A percentile compares a stretch with the other conserved stretches of the same genome.
Conservation (phyloP, 495 filamentous ascomycete genomes). For the Daldinia caldariorum region DNA sequence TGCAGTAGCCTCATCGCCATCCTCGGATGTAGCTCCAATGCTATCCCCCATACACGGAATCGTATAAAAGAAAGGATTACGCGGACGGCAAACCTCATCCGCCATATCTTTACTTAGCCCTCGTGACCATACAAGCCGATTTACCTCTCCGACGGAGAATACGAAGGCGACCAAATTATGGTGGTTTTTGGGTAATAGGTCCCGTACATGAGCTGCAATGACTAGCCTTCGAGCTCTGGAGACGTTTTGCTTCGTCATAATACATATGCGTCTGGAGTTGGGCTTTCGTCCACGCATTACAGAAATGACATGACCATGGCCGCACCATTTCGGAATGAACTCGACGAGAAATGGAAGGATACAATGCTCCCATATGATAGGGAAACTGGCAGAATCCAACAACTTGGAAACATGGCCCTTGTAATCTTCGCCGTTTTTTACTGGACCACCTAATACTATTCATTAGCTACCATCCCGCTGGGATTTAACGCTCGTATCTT, state of each 20-base stretch:
- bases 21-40: conserved; percentile 42
- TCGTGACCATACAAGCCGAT: conserved; percentile 45
- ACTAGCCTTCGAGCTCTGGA: conserved; percentile 42
- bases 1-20: conserved; percentile 41
- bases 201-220: conserved; percentile 45
- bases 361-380: conserved; percentile 47
- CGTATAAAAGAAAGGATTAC: conserved; percentile 47
- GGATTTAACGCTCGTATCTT: neutral
- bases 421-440: conserved; percentile 37
- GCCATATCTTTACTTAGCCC: conserved; percentile 42
- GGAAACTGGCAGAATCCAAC: conserved; percentile 44
- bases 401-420: conserved; percentile 30
- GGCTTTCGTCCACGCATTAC: conserved; percentile 44
- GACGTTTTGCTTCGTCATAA: conserved; percentile 39
- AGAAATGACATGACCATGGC: conserved; percentile 47
- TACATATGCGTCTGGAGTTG: conserved; percentile 43
- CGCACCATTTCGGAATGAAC: conserved; percentile 49
- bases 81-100: conserved; percentile 45
- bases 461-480: conserved; percentile 7
- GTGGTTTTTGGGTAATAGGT: conserved; percentile 42
- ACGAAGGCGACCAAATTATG: conserved; percentile 35
- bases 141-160: conserved; percentile 43
- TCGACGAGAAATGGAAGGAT: conserved; percentile 48
- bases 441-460: conserved; percentile 16
- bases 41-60: conserved; percentile 48